A percentile compares a stretch with the other conserved stretches of the same genome.
These are phyloP conservation scores for Taphrina flavorubra DNA, from an alignment of 1,139 yeast species.

Conservation along the genomic window DNA sequence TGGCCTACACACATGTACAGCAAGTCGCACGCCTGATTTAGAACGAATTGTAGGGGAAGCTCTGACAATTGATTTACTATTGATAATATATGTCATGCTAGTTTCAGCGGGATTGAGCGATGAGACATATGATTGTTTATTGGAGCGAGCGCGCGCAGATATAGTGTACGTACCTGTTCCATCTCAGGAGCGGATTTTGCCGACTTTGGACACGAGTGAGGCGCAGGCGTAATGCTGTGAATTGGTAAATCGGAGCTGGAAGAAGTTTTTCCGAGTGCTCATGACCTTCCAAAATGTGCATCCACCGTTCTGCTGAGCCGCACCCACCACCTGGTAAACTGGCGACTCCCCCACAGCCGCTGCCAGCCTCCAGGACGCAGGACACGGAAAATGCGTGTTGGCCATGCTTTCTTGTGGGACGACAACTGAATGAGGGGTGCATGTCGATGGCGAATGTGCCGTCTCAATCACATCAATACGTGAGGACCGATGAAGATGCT, in stretches of 20 bases:
- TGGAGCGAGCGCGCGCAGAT: no score
- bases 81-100: no score
- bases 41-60: no score
- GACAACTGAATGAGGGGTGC: slow-evolving; percentile 5
- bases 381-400: slow-evolving; percentile 1
- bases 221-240: slow-evolving; percentile 2
- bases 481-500: no score
- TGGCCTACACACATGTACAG: no score
- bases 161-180: no score
- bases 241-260: slow-evolving; percentile 8
- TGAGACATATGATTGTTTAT: no score
- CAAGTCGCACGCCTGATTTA: no score
- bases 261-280: slow-evolving; percentile 16
- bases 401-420: not conserved
- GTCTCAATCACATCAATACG: no score
- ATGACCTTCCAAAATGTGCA: slow-evolving; percentile 1
- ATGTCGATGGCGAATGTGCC: not conserved
- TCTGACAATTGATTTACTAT: no score
- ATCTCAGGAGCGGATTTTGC: no score
- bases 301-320: not conserved
- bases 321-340: not conserved
- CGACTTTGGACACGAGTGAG: not conserved
- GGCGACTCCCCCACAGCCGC: not conserved
- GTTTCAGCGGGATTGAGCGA: no score
- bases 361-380: slow-evolving; percentile 6